Percentiles rank a stretch among this genome's conserved stretches.
Evolutionary conservation across 2,329 filamentous ascomycete genomes (phyloP).

Genomic region (Venturia oleaginea): DNA sequence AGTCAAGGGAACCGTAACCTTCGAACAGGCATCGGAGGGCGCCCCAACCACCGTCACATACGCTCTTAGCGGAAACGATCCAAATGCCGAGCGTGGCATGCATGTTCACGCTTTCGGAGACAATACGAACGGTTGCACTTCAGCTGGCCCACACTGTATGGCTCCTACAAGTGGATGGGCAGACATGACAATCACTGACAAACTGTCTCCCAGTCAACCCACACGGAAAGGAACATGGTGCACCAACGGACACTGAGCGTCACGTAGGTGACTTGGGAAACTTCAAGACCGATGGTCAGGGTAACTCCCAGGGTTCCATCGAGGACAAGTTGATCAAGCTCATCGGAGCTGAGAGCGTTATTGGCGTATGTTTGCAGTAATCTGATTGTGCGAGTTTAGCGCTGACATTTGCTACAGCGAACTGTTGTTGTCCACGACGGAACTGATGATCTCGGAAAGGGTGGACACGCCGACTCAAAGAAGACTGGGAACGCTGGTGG

Average conservation of each 20-base stretch:
- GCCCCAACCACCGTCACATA: slow-evolving; percentile 79
- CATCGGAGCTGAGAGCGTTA: slow-evolving; percentile 88
- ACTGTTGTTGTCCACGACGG: slow-evolving; percentile 91
- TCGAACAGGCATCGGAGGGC: slow-evolving; percentile 82
- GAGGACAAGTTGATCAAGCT: slow-evolving; percentile 83
- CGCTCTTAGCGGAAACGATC: slow-evolving; percentile 84
- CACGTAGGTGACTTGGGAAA: slow-evolving; percentile 98
- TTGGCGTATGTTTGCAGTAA: slow-evolving; percentile 58
- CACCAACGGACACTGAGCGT: slow-evolving; percentile 70
- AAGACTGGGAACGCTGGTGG: slow-evolving; percentile 95
- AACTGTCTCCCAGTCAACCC: slow-evolving; percentile 61
- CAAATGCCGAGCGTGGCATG: slow-evolving; percentile 95
- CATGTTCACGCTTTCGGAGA: slow-evolving; percentile 99
- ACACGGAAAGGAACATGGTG: slow-evolving; percentile 82
- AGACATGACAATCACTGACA: slow-evolving; percentile 6
- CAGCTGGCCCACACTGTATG: slow-evolving; percentile 89
- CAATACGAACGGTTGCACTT: slow-evolving; percentile 99
- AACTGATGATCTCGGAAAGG: slow-evolving; percentile 94
- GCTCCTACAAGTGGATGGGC: neutral
- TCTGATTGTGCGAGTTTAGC: neutral
- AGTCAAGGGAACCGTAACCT: slow-evolving; percentile 85
- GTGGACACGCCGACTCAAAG: slow-evolving; percentile 86
- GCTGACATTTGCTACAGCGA: slow-evolving; percentile 46
- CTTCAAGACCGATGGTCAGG: slow-evolving; percentile 88
- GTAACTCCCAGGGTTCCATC: slow-evolving; percentile 74